Evolutionary conservation across 1,284 basidiomycete genomes (phyloP).

Genomic region (Malassezia arunalokei): DNA sequence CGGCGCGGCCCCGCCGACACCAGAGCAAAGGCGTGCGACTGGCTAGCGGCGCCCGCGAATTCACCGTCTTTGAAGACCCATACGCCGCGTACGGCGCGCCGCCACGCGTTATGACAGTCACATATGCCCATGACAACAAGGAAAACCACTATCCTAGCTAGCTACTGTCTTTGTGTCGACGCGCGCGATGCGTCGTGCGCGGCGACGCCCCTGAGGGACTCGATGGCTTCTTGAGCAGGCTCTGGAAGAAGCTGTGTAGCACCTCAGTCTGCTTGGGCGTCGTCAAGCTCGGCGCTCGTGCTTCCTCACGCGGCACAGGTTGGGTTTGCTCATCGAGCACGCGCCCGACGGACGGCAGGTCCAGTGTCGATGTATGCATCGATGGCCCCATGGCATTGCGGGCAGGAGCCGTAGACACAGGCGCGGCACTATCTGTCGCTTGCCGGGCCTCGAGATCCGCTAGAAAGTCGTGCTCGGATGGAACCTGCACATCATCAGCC

Average conservation of each 20-base stretch:
- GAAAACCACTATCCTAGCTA: constrained; percentile 2
- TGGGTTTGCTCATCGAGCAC: constrained; percentile 15
- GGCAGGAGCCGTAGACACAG: background rate
- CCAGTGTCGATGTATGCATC: constrained; percentile 12
- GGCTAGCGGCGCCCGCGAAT: background rate
- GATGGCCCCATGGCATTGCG: constrained; percentile 12
- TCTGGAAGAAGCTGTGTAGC: constrained; percentile 41
- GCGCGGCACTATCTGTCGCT: background rate
- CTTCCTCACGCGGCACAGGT: background rate
- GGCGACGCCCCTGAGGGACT: constrained; percentile 1
- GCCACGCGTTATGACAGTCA: constrained; percentile 9
- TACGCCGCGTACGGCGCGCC: background rate
- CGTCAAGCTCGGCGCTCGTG: constrained; percentile 7
- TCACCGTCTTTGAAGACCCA: constrained; percentile 11
- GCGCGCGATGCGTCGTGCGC: background rate
- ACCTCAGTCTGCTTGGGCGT: constrained; percentile 35
- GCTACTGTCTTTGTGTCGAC: constrained; percentile 1
- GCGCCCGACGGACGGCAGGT: constrained; percentile 12
- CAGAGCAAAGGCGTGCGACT: too few relatives aligned
- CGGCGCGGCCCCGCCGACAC: background rate
- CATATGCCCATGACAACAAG: constrained; percentile 9
- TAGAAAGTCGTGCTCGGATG: constrained; percentile 24
- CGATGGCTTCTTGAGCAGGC: constrained; percentile 15
- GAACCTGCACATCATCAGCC: constrained; percentile 13
- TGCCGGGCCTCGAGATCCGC: constrained; percentile 23